Evolutionary conservation across 257 asterid species (phyloP).

Genomic region (Solanum chiquidenum): DNA sequence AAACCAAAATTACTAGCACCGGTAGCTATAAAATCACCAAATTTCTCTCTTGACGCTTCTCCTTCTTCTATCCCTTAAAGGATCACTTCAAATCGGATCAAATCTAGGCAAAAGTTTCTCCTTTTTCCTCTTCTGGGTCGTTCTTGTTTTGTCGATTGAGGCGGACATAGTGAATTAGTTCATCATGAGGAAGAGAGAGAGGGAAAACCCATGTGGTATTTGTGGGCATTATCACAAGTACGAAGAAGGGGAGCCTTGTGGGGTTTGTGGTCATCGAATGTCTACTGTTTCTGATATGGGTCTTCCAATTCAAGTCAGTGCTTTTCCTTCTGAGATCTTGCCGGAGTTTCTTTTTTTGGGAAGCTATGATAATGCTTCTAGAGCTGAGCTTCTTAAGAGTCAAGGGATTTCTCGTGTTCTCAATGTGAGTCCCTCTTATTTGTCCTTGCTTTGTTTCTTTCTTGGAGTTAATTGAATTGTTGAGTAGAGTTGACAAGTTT

Average conservation of each 20-base stretch:
- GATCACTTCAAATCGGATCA: neutral
- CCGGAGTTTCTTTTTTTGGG: slow-evolving; percentile 90
- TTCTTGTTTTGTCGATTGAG: neutral
- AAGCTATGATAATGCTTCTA: slow-evolving; percentile 87
- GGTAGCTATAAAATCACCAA: neutral
- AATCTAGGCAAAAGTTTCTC: neutral
- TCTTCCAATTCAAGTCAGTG: slow-evolving; percentile 51
- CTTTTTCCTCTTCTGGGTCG: neutral
- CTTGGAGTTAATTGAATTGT: neutral
- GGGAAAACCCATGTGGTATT: slow-evolving; percentile 84
- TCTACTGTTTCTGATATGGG: slow-evolving; percentile 35
- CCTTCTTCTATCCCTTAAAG: neutral
- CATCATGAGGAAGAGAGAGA: slow-evolving; percentile 73
- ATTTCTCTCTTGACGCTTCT: neutral
- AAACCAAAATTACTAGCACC: neutral
- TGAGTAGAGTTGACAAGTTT: neutral
- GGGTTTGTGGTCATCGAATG: slow-evolving; percentile 87
- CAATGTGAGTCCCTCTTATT: slow-evolving; percentile 35
- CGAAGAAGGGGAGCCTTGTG: slow-evolving; percentile 88
- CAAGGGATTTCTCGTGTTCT: slow-evolving; percentile 90
- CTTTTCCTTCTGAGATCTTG: slow-evolving; percentile 93
- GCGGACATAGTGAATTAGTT: neutral
- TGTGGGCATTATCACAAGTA: slow-evolving; percentile 96
- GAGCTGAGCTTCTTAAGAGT: slow-evolving; percentile 86
- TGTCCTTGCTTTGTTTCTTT: neutral